Conservation (phyloP, 2,329 filamentous ascomycete genomes). For the Aureobasidium leucospermi region DNA sequence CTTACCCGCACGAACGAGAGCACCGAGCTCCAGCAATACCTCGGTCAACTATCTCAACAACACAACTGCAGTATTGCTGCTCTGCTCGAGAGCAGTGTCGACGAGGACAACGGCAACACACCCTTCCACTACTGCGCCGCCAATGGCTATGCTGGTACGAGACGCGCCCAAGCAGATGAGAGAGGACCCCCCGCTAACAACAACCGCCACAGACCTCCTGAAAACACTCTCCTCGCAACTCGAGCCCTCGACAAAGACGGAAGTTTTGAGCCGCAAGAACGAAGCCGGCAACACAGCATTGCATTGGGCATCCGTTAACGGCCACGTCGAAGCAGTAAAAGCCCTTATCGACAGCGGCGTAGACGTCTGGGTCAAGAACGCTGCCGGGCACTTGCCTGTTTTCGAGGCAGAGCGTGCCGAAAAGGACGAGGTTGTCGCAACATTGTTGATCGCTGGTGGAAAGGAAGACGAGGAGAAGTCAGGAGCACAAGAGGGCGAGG, state of each 20-base stretch:
- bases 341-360: constrained; percentile 68
- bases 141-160: constrained; percentile 71
- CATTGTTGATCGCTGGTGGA: constrained; percentile 40
- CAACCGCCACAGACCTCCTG: constrained; percentile 14
- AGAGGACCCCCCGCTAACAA: not conserved
- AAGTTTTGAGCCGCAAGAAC: constrained; percentile 64
- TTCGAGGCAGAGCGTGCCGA: constrained; percentile 45
- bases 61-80: constrained; percentile 52
- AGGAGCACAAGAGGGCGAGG: constrained; percentile 15
- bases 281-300: constrained; percentile 80
- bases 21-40: constrained; percentile 54
- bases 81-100: constrained; percentile 62
- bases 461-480: constrained; percentile 29
- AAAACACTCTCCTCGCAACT: constrained; percentile 14
- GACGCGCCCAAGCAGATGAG: not conserved
- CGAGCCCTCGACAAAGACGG: constrained; percentile 15
- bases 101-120: constrained; percentile 69
- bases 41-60: constrained; percentile 55
- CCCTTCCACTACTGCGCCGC: constrained; percentile 84
- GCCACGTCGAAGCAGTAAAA: constrained; percentile 75
- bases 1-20: constrained; percentile 72
- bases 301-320: constrained; percentile 90
- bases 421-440: constrained; percentile 42
- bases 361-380: constrained; percentile 70
- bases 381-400: constrained; percentile 63